Conservation (phyloP, 495 filamentous ascomycete species). For the Trichoderma parareesei region DNA sequence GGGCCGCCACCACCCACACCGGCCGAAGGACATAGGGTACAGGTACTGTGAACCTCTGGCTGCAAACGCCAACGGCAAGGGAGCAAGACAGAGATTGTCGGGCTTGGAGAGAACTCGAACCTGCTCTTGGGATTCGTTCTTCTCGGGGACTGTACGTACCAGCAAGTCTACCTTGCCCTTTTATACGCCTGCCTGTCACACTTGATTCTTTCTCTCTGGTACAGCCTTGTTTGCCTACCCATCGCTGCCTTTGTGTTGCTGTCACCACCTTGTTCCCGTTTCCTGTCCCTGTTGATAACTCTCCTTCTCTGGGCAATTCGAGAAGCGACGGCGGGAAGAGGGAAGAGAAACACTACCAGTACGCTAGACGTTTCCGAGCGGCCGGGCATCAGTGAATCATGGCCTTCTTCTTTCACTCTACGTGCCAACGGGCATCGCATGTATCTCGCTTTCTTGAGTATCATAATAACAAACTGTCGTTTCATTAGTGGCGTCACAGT, state of each 20-base stretch:
- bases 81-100: not conserved
- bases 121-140: not conserved
- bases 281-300: not conserved
- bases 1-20: constrained; percentile 1
- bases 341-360: no score
- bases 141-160: constrained; percentile 12
- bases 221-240: not conserved
- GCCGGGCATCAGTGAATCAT: not conserved
- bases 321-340: not conserved
- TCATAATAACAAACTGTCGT: not conserved
- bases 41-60: not conserved
- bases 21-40: not conserved
- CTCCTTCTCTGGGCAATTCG: no score
- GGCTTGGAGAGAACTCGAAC: not conserved
- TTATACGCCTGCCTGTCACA: not conserved
- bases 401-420: not conserved
- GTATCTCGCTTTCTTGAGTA: not conserved
- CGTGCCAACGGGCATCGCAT: not conserved
- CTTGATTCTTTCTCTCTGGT: not conserved
- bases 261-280: not conserved
- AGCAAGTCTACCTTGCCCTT: not conserved
- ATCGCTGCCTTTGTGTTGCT: not conserved
- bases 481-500: not conserved
- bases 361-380: no score
- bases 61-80: not conserved